Conservation (phyloP, 2,329 filamentous ascomycete species). For the Basipetospora sp. region DNA sequence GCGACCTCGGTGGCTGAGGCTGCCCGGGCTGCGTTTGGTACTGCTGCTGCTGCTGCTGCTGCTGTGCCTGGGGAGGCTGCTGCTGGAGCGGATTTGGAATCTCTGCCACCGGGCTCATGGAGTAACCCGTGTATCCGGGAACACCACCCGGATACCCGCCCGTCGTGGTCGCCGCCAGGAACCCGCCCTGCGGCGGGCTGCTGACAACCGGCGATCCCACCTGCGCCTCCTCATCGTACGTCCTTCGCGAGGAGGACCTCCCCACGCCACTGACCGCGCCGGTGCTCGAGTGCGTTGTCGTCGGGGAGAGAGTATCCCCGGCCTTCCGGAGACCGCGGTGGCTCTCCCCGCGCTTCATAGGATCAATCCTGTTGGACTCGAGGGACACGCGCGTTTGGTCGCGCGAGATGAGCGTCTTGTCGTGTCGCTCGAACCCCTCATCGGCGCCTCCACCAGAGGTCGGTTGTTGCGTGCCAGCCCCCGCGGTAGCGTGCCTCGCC, state of each 20-base stretch:
- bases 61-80: no score
- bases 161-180: background rate
- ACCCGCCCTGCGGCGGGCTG: background rate
- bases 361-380: background rate
- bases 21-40: no score
- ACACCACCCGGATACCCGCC: background rate
- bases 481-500: slow-evolving; percentile 8
- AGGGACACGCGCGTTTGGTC: slow-evolving; percentile 2
- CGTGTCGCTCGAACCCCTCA: slow-evolving; percentile 3
- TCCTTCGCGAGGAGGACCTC: slow-evolving; percentile 14
- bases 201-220: slow-evolving; percentile 12
- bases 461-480: background rate
- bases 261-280: background rate
- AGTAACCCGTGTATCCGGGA: background rate
- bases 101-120: background rate
- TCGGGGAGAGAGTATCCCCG: slow-evolving; percentile 26
- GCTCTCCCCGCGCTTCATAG: slow-evolving; percentile 18
- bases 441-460: background rate
- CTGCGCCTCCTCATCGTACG: slow-evolving; percentile 30
- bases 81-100: background rate
- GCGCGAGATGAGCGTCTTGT: background rate
- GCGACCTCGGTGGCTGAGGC: no score
- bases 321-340: slow-evolving; percentile 34
- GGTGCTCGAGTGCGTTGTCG: slow-evolving; percentile 9
- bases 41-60: no score